Base-by-base conservation (phyloP, 352 stramenopile species). In the Globisporangium acanthophoron region DNA sequence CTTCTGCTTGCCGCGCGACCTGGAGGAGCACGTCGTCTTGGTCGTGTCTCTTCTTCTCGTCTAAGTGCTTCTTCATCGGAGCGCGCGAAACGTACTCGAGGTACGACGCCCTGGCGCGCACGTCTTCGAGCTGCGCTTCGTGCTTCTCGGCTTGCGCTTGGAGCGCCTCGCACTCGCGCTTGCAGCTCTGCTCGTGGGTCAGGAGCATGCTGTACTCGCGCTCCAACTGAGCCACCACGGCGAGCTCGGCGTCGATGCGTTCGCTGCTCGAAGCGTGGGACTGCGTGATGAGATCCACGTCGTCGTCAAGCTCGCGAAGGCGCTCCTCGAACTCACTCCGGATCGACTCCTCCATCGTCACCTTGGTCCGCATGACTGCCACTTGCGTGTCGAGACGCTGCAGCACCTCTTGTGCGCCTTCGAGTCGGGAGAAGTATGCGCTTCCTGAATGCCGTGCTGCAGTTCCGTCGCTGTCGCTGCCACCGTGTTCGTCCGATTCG, bases 31-130 rank as follows among this genome's bases (percentile, higher is more conserved):
- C 59, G 7, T 69, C 69, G 24, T 82, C 66, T 41, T 88, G 69
- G 29, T 88, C 78, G 4, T 73, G 62, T 7, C 67, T 59, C 47
- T 88, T 85, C 45, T 85, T 85, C 53, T 87, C 74, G 43, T 88
- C 78, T 44, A 88, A 59, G 44, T 87, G 71, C 27, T 70, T 72
- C 50, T 84, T 86, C 54, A 87, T 65, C 9, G 77, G 77, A 1
- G 69, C 70, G 13, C 66, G 74, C 18, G 75, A 85, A 13, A 85
- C 68, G 47, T 84, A 81, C 52, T 88, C 78, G 43, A 88, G 48
- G 47, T 83, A 87, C 11, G 69, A 59, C 40, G 76, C 69, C 46
- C 85, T 77, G 20, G 64, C 73, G 1, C 71, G 74, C 2, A 86
- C 59, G n/a, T 87, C 74, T 24, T 66, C 45, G 0, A 87, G 56